These are phyloP conservation scores for Aristolochia californica DNA, from an alignment of 164 flowering plant genomes.

Conservation along the genomic window DNA sequence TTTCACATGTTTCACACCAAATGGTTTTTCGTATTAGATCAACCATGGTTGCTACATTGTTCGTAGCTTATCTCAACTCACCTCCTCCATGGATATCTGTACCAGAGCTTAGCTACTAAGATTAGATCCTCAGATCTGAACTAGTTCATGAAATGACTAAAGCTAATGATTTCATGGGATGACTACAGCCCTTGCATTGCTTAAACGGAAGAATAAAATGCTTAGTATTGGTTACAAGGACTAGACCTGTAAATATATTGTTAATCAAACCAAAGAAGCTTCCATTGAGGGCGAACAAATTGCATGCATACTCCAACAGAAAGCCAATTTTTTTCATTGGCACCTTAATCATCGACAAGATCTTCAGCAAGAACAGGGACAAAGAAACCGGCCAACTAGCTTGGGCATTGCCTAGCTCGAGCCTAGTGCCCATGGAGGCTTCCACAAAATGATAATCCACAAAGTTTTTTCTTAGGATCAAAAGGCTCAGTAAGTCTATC, in stretches of 20 bases:
- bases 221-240: neutral
- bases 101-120: too few relatives aligned
- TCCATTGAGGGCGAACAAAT: conserved; percentile 6
- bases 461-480: conserved; percentile 6
- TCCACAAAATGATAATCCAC: conserved; percentile 7
- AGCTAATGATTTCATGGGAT: too few relatives aligned
- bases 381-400: conserved; percentile 2
- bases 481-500: conserved; percentile 7
- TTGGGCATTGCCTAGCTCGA: conserved; percentile 2
- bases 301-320: conserved; percentile 9
- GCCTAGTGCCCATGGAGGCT: neutral
- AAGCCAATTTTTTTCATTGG: conserved; percentile 5
- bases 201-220: neutral
- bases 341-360: neutral
- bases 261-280: neutral
- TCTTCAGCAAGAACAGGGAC: conserved; percentile 9
- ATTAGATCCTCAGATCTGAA: too few relatives aligned
- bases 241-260: neutral
- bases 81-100: too few relatives aligned
- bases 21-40: too few relatives aligned
- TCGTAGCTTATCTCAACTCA: too few relatives aligned
- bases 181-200: too few relatives aligned
- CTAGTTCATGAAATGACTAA: too few relatives aligned
- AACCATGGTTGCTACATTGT: too few relatives aligned
- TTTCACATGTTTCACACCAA: too few relatives aligned